phyloP scores from a whole-genome alignment of 2,329 filamentous ascomycete species.

The Cadophora gregata region DNA sequence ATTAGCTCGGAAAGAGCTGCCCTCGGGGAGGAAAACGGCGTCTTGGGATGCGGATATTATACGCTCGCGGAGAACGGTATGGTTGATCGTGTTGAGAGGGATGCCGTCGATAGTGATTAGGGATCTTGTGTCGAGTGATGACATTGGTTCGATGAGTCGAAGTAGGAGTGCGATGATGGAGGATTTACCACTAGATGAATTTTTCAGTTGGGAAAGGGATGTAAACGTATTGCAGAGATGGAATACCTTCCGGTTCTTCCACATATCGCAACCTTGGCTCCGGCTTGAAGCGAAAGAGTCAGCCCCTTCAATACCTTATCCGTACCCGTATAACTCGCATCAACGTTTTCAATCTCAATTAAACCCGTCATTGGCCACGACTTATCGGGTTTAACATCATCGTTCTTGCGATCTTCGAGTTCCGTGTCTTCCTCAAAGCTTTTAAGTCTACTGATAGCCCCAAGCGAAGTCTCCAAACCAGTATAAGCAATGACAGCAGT shows the following conservation, averaged over 20 bases:
- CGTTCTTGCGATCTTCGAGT: background rate
- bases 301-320: background rate
- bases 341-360: background rate
- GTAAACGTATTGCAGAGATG: background rate
- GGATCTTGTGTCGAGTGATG: background rate
- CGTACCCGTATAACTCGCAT: background rate
- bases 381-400: slow-evolving; percentile 1
- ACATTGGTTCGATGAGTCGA: background rate
- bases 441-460: slow-evolving; percentile 31
- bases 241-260: background rate
- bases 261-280: background rate
- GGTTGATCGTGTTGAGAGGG: background rate
- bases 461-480: slow-evolving; percentile 34
- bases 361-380: slow-evolving; percentile 16
- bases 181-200: background rate
- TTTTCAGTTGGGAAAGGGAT: background rate
- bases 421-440: slow-evolving; percentile 21
- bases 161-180: background rate
- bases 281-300: background rate
- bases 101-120: background rate
- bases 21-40: background rate
- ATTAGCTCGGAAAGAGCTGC: background rate
- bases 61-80: background rate
- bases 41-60: background rate
- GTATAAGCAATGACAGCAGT: slow-evolving; percentile 31